Evolutionary conservation across 164 flowering plant genomes (phyloP).

Genomic region (Stephania yunnanensis): DNA sequence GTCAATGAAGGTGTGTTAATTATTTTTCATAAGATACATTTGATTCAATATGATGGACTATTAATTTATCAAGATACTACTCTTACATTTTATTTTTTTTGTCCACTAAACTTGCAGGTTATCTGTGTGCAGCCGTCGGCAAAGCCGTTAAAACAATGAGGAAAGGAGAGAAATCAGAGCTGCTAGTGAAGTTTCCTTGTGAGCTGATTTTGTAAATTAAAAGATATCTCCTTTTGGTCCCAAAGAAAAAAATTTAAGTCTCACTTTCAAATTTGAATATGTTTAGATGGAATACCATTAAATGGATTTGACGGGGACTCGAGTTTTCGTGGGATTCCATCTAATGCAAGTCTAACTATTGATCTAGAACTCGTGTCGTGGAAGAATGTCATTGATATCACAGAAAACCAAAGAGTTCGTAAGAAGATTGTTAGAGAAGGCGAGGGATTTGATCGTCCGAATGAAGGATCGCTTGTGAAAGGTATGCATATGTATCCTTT

Average conservation of each 20-base stretch:
- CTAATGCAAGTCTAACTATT: slow-evolving; percentile 25
- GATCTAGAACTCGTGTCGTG: slow-evolving; percentile 42
- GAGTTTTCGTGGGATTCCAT: slow-evolving; percentile 11
- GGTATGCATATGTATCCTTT: slow-evolving; percentile 20
- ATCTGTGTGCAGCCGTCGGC: slow-evolving; percentile 46
- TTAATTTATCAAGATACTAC: neutral
- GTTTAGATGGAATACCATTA: slow-evolving; percentile 26
- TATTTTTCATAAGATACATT: neutral
- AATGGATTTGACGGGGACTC: slow-evolving; percentile 10
- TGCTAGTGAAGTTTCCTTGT: slow-evolving; percentile 49
- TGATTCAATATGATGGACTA: neutral
- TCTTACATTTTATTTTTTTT: neutral
- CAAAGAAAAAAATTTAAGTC: neutral
- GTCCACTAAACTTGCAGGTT: slow-evolving; percentile 18
- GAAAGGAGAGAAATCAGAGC: slow-evolving; percentile 49
- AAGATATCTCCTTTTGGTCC: neutral
- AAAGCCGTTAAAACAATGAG: slow-evolving; percentile 60
- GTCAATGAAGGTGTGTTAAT: slow-evolving; percentile 35
- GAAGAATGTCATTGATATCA: slow-evolving; percentile 39
- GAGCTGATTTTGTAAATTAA: slow-evolving; percentile 16
- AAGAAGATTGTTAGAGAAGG: slow-evolving; percentile 39
- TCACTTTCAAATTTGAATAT: neutral
- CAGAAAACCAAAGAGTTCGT: slow-evolving; percentile 32
- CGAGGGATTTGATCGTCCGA: slow-evolving; percentile 38
- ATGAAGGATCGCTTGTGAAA: slow-evolving; percentile 44